Evolutionary conservation across 1,139 yeast genomes (phyloP), one percentile per base, ranked within the genome.

Genomic region (Lodderomyces jiufengensis): DNA sequence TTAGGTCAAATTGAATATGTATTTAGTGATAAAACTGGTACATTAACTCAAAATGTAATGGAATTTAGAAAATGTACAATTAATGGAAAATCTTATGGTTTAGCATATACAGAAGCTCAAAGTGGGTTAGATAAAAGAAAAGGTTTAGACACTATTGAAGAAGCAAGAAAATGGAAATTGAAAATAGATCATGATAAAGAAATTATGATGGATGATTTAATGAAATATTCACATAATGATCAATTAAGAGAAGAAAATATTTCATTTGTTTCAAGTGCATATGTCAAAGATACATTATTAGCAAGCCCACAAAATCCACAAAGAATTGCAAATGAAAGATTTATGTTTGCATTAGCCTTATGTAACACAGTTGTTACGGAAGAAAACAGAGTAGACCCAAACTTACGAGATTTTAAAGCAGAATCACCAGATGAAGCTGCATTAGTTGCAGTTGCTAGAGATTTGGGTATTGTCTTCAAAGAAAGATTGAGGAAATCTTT

Each of bases 341-440:
- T 92, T 52, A 85, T 90, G 95, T 62, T 84, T 33, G 88, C 94
- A 0, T 70, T 92, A 40, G 92, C 97, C 0, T 66, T 92, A 27
- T 92, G 98, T 59, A 97, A 92, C 57, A 84, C 96, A 24, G 97
- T 88, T 8, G 74, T 92, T 35, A 84, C 95, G 9, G 97, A 73
- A 39, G 68, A 70, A 27, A 76, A 75, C 40, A 69, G 68, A 9
- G 66, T 69, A 32, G 84, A 85, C 18, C 79, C 77, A 1, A 69
- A 65, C 31, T 60, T 82, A 35, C 52, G 66, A 36, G 68, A 63
- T 32, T 77, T 86, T 55, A 86, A 88, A 55, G 97, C 98, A 0
- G 97, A 92, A 59, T 84, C 95, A n/a, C 98, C 98, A 1, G 98
- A 92, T 64, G 98, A 92, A 61, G 94, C 95, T 27, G 97, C 98